These are phyloP conservation scores for Linum usitatissimum DNA, from an alignment of 345 rosid genomes.

Conservation along the genomic window DNA sequence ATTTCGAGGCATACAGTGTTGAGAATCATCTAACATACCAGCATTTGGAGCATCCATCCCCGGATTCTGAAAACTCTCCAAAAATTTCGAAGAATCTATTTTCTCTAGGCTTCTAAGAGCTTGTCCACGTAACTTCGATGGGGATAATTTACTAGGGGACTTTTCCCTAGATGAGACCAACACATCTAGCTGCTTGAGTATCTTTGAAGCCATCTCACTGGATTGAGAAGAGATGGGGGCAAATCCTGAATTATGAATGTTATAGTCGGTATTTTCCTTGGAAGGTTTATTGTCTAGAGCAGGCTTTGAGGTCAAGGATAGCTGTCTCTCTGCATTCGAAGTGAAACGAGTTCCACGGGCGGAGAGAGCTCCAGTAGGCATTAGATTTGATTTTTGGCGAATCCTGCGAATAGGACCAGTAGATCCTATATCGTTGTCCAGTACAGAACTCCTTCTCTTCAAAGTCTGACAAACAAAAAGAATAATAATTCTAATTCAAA, in stretches of 20 bases:
- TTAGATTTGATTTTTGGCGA: constrained; percentile 69
- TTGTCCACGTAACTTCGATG: constrained; percentile 60
- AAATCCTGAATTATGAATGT: constrained; percentile 31
- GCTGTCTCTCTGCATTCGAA: constrained; percentile 21
- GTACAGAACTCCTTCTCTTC: constrained; percentile 65
- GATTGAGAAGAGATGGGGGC: constrained; percentile 63
- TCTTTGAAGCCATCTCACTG: constrained; percentile 68
- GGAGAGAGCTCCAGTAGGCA: constrained; percentile 27
- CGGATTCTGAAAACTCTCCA: constrained; percentile 35
- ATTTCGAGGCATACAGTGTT: constrained; percentile 26
- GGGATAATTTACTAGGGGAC: constrained; percentile 61
- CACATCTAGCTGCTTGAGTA: constrained; percentile 58
- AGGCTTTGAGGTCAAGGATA: constrained; percentile 23
- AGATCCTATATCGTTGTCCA: constrained; percentile 68
- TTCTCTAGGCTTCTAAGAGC: constrained; percentile 73
- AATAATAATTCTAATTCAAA: neutral
- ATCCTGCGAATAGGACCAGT: constrained; percentile 81
- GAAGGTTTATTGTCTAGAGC: constrained; percentile 18
- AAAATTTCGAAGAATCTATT: constrained; percentile 41
- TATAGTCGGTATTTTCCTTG: constrained; percentile 29
- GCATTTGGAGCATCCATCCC: constrained; percentile 18
- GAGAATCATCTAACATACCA: constrained; percentile 15
- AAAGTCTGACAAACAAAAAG: constrained; percentile 36
- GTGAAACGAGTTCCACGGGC: constrained; percentile 18
- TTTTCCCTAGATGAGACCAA: constrained; percentile 53